phyloP scores from a whole-genome alignment of 345 rosid species.

The Aegle marmelos region DNA sequence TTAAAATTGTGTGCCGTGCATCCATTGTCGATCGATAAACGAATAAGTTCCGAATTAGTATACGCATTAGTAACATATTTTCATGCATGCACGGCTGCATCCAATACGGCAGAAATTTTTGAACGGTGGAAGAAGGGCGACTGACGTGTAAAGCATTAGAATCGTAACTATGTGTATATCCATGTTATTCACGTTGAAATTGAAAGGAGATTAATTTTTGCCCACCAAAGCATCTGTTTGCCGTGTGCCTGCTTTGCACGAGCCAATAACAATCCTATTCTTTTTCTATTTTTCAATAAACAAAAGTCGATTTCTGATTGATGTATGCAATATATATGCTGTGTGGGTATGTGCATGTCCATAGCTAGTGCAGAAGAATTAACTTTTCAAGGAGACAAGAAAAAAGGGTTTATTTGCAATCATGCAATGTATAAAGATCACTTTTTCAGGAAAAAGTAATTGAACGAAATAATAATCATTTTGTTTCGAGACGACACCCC shows the following conservation, averaged over 20 bases:
- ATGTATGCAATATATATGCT: not conserved
- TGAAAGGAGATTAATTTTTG: not conserved
- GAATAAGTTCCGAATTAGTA: not conserved
- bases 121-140: not conserved
- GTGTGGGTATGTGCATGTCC: not conserved
- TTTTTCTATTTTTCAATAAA: not conserved
- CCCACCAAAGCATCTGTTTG: conserved; percentile 5
- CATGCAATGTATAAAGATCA: not conserved
- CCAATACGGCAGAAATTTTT: not conserved
- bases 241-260: not conserved
- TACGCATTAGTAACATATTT: no score
- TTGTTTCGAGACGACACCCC: not conserved
- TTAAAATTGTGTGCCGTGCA: not conserved
- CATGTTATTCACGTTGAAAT: conserved; percentile 8
- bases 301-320: conserved; percentile 8
- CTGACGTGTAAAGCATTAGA: conserved; percentile 18
- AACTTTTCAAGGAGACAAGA: conserved; percentile 11
- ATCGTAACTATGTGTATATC: not conserved
- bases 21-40: not conserved
- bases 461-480: conserved; percentile 12
- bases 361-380: not conserved
- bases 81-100: no score
- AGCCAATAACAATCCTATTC: not conserved
- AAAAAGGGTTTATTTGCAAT: not conserved
- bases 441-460: conserved; percentile 4